Conservation (phyloP, 768 basidiomycete genomes). For the Coprinopsis marcescibilis region DNA sequence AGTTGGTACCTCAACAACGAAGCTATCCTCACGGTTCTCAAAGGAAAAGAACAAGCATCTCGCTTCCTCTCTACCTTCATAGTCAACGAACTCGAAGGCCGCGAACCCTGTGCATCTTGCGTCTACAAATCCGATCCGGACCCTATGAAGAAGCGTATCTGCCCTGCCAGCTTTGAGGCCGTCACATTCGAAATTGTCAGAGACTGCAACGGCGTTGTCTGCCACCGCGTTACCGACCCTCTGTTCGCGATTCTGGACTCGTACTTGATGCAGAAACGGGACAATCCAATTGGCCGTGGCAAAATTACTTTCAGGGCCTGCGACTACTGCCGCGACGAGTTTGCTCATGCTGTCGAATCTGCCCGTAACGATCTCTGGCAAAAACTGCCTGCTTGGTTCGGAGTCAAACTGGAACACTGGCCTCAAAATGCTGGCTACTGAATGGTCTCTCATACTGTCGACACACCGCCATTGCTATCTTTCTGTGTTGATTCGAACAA, state of each 20-base stretch:
- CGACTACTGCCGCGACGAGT: constrained; percentile 59
- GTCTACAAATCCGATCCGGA: constrained; percentile 43
- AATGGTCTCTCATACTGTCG: neutral
- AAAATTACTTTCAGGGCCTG: constrained; percentile 50
- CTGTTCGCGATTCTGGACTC: constrained; percentile 66
- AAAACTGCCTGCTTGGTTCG: constrained; percentile 61
- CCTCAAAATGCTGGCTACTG: constrained; percentile 13
- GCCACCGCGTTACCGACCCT: constrained; percentile 63
- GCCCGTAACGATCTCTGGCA: constrained; percentile 63
- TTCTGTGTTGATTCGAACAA: too few relatives aligned
- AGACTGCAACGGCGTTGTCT: constrained; percentile 64
- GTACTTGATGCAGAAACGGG: constrained; percentile 58
- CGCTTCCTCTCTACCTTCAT: constrained; percentile 76
- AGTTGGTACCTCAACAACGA: constrained; percentile 6
- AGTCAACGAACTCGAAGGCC: constrained; percentile 66
- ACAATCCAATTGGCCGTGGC: constrained; percentile 38
- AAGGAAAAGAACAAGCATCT: constrained; percentile 66
- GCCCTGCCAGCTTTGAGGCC: constrained; percentile 67
- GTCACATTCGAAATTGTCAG: constrained; percentile 71
- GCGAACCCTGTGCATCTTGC: constrained; percentile 46
- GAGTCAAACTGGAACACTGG: constrained; percentile 36
- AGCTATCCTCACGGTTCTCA: constrained; percentile 47
- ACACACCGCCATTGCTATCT: too few relatives aligned
- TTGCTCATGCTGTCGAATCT: constrained; percentile 51
- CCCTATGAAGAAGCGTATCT: constrained; percentile 42